Evolutionary conservation across 2,329 filamentous ascomycete species (phyloP).

Genomic region (Ophiobolus disseminans): DNA sequence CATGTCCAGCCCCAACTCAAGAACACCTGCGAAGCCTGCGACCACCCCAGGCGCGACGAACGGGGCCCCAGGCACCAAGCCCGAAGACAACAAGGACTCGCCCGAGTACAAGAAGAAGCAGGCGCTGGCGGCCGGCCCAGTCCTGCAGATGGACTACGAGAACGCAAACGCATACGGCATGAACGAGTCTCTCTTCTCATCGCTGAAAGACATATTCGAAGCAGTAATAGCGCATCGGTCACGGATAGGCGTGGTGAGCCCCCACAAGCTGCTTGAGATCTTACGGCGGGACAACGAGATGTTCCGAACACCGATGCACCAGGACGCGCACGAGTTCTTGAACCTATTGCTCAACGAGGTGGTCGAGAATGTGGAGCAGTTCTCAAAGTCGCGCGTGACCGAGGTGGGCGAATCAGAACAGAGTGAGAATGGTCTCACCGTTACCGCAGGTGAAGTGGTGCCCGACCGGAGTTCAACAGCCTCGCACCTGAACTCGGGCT

Average conservation of each 20-base stretch:
- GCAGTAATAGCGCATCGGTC: conserved; percentile 81
- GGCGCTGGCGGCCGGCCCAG: conserved; percentile 84
- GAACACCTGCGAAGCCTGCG: conserved; percentile 46
- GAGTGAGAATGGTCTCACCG: conserved; percentile 20
- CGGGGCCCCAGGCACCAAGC: conserved; percentile 67
- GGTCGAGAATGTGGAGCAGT: conserved; percentile 90
- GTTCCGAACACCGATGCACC: conserved; percentile 96
- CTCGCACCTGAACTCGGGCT: conserved; percentile 59
- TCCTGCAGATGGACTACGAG: conserved; percentile 83
- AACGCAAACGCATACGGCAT: conserved; percentile 84
- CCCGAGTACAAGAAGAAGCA: conserved; percentile 99
- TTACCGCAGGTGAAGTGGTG: conserved; percentile 25
- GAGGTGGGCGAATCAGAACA: conserved; percentile 39
- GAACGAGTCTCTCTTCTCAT: conserved; percentile 93
- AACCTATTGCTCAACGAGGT: conserved; percentile 95
- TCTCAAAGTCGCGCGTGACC: conserved; percentile 69
- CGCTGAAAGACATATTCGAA: conserved; percentile 94
- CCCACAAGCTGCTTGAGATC: conserved; percentile 90
- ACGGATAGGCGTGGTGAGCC: conserved; percentile 88
- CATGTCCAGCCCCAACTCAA: conserved; percentile 40
- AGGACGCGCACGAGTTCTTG: conserved; percentile 97
- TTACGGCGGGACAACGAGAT: conserved; percentile 95
- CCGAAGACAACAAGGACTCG: conserved; percentile 92
- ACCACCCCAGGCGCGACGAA: conserved; percentile 59
- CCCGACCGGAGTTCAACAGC: conserved; percentile 26